phyloP scores from a whole-genome alignment of 129 eudicot genomes.

The Flaveria ramosissima region DNA sequence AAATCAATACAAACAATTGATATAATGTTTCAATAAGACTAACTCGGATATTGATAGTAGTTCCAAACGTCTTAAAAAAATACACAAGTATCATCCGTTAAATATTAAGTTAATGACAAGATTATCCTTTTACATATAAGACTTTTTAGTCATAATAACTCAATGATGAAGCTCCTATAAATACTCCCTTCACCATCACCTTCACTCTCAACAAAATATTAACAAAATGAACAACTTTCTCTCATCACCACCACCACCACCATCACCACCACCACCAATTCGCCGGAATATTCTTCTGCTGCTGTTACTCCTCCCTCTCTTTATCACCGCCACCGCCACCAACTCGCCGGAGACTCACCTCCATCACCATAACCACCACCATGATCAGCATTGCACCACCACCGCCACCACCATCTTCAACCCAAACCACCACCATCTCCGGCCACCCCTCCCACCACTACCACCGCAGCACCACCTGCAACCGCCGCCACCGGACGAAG shows the following conservation, averaged over 20 bases:
- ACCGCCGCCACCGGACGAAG: slow-evolving; percentile 41
- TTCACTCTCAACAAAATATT: slow-evolving; percentile 20
- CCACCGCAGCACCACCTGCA: slow-evolving; percentile 32
- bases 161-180: slow-evolving; percentile 7
- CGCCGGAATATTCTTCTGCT: slow-evolving; percentile 14
- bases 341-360: slow-evolving; percentile 17
- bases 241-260: slow-evolving; percentile 24
- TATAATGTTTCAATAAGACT: too few relatives aligned
- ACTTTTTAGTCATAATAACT: too few relatives aligned
- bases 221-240: slow-evolving; percentile 39
- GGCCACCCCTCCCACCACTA: slow-evolving; percentile 35
- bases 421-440: slow-evolving; percentile 36
- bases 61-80: too few relatives aligned
- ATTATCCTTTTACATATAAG: too few relatives aligned
- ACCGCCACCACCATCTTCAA: slow-evolving; percentile 31
- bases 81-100: too few relatives aligned
- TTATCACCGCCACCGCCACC: slow-evolving; percentile 25
- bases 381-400: slow-evolving; percentile 32
- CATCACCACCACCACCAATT: slow-evolving; percentile 24
- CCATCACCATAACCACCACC: neutral
- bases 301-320: slow-evolving; percentile 32
- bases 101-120: too few relatives aligned
- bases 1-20: too few relatives aligned
- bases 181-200: slow-evolving; percentile 29
- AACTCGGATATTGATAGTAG: too few relatives aligned